Evolutionary conservation across 1,139 yeast species (phyloP).

Genomic region (Lodderomyces parapsilosis): DNA sequence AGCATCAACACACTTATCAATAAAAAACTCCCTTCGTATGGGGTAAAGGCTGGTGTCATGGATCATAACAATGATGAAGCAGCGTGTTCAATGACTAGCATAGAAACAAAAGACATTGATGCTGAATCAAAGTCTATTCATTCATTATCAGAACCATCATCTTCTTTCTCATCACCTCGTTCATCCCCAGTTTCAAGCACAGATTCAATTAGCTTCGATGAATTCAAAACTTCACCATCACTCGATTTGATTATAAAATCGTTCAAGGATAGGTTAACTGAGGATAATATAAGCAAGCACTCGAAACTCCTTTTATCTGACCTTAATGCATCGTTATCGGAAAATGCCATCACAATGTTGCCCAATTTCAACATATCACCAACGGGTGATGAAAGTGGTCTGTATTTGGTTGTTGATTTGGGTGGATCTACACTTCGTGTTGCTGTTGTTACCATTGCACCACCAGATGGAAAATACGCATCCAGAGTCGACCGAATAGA

Average conservation of each 20-base stretch:
- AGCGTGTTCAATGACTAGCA: not conserved
- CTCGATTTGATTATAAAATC: conserved; percentile 10
- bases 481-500: conserved; percentile 18
- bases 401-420: conserved; percentile 47
- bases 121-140: not conserved
- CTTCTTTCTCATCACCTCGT: conserved; percentile 5
- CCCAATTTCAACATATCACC: conserved; percentile 45
- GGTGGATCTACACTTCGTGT: conserved; percentile 57
- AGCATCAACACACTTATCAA: not conserved
- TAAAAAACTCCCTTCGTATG: not conserved
- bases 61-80: not conserved
- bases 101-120: not conserved
- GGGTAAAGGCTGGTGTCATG: not conserved
- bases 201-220: conserved; percentile 1
- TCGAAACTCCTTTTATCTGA: conserved; percentile 20
- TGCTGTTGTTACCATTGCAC: conserved; percentile 40
- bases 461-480: conserved; percentile 2
- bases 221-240: conserved; percentile 6
- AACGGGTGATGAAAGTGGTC: conserved; percentile 43
- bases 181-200: conserved; percentile 4
- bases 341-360: conserved; percentile 43
- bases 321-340: conserved; percentile 30
- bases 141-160: not conserved
- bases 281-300: conserved; percentile 14
- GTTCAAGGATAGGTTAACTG: conserved; percentile 15